phyloP scores from a whole-genome alignment of 768 basidiomycete genomes.

The Suillus occidentalis region DNA sequence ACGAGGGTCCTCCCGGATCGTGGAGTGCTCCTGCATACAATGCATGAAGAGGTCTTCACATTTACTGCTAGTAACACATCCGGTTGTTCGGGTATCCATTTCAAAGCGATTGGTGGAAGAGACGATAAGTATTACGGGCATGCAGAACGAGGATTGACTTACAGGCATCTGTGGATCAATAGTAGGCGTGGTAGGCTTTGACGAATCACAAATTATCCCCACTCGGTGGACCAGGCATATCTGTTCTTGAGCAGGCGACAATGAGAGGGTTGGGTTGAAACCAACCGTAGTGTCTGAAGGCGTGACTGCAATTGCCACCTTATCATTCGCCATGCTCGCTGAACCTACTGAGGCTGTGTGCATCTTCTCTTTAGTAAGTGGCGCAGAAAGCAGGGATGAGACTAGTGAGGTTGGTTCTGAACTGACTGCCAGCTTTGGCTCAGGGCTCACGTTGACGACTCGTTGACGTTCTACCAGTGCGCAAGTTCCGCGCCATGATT shows the following conservation, averaged over 20 bases:
- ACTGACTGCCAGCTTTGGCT: not conserved
- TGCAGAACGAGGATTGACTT: conserved; percentile 23
- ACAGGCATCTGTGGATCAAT: conserved; percentile 53
- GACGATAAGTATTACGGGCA: not conserved
- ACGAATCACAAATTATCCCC: conserved; percentile 37
- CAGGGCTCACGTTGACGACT: not conserved
- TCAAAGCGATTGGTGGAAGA: conserved; percentile 26
- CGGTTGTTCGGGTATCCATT: conserved; percentile 25
- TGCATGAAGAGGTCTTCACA: conserved; percentile 48
- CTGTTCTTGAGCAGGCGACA: not conserved
- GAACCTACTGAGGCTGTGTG: no score
- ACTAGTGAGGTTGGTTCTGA: not conserved
- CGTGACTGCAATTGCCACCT: not conserved
- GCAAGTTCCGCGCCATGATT: no score
- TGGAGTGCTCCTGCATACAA: conserved; percentile 39
- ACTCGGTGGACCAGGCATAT: not conserved
- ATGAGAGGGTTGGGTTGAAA: not conserved
- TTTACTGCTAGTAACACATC: conserved; percentile 26
- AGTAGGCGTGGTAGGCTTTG: conserved; percentile 37
- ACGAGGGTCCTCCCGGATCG: conserved; percentile 46
- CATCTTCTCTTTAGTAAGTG: conserved; percentile 1
- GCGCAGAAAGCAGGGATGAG: no score
- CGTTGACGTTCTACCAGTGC: no score
- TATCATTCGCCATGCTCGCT: not conserved
- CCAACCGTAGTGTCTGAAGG: conserved; percentile 1